phyloP scores from a whole-genome alignment of 345 rosid genomes.

The Xanthoceras sorbifolium region DNA sequence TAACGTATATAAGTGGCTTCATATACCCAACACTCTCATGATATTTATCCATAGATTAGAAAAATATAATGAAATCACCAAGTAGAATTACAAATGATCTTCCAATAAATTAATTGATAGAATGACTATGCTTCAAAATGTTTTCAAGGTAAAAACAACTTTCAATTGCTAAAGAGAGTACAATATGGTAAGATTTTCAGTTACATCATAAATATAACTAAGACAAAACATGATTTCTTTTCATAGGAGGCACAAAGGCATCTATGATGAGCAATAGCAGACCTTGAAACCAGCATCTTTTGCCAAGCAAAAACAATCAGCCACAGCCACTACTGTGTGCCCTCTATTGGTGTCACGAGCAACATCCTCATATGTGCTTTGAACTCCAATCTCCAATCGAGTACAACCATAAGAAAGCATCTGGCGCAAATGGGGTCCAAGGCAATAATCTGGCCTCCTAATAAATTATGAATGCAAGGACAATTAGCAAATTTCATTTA shows the following conservation, averaged over 20 bases:
- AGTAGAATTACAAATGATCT: not conserved
- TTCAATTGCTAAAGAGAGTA: constrained; percentile 6
- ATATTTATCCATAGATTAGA: not conserved
- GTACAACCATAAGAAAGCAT: constrained; percentile 98
- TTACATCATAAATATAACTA: not conserved
- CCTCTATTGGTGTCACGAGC: constrained; percentile 98
- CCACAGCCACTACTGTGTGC: constrained; percentile 97
- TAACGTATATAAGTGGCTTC: not conserved
- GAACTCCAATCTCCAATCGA: constrained; percentile 96
- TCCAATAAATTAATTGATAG: not conserved
- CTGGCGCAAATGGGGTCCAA: constrained; percentile 97
- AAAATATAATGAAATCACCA: not conserved
- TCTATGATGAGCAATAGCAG: constrained; percentile 14
- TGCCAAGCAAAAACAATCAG: constrained; percentile 97
- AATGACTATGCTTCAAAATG: not conserved
- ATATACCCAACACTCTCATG: not conserved
- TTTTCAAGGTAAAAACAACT: not conserved
- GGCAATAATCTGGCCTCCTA: constrained; percentile 99
- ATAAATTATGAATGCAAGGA: constrained; percentile 25
- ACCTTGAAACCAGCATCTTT: constrained; percentile 99
- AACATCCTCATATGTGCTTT: constrained; percentile 99
- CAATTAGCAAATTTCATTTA: constrained; percentile 1
- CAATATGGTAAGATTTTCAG: not conserved
- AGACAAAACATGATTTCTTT: not conserved
- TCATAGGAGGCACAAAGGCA: not conserved